Evolutionary conservation across 495 filamentous ascomycete genomes (phyloP), one percentile per base, ranked within the genome.

Genomic region (Xylaria intraflava): DNA sequence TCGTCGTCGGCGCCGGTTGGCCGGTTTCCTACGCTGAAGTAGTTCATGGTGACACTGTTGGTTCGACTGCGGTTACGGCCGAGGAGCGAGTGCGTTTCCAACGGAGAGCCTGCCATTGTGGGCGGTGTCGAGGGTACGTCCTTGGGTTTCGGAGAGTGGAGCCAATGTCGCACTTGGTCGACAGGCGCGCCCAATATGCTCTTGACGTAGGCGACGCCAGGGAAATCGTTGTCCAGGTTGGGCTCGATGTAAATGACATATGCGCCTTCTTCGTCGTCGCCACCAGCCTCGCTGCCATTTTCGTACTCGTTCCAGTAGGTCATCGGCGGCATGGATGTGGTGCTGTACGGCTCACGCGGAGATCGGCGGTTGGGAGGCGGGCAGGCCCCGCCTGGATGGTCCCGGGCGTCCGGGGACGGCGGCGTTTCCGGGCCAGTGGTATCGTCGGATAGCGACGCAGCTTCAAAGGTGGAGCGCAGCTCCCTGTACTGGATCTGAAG

Each of bases 261-360:
- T 12, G 66, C 69, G 30, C 78, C 67, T 27, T 72, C 68, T n/a
- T 68, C 54, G 12, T 43, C 33, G 30, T 71, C 74, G 30, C 73
- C 4, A 10, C 31, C 75, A 6, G 67, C 72, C 45, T 85, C 81
- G 59, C 80, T 82, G 6, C 77, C 79, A 61, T 81, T 65, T 39
- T 85, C 82, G 64, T 83, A 85, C 60, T 85, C 82, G 61, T 83
- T 84, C 82, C 82, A 85, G 58, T 84, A 84, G 24, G 14, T 64
- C 55, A 53, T 39, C 49, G 59, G 52, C 24, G 54, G 2, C 10
- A 57, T 12, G 50, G 43, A 14, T 46, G 53, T 0, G 29, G 29
- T 46, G 27, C 54, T 61, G 41, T 46, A 2, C 36, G 56, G 44
- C 52, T 61, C 60, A 11, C 64, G 57, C 59, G 62, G 36, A 40